Percentiles rank a stretch among this genome's conserved stretches.
These are phyloP conservation scores for Phaeosphaeriaceae sp. DNA, from an alignment of 2,329 filamentous ascomycete species.

Conservation along the genomic window DNA sequence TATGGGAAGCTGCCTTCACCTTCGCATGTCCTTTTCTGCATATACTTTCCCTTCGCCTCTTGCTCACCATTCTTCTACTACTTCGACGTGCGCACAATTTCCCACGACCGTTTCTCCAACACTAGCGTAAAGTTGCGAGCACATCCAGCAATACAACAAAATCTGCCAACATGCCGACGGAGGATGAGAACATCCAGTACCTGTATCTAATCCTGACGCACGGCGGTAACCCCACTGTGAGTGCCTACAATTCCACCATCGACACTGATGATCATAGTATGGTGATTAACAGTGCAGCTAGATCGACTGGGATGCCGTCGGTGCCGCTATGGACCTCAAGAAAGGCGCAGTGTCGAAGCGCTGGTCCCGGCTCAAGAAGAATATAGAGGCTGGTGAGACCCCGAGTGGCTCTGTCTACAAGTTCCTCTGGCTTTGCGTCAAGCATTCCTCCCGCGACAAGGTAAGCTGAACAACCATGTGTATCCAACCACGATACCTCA, in stretches of 20 bases:
- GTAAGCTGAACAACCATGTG: conserved; percentile 15
- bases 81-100: background rate
- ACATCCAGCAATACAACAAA: background rate
- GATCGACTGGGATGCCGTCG: conserved; percentile 42
- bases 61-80: background rate
- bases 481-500: background rate
- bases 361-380: conserved; percentile 42
- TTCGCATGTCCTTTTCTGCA: conserved; percentile 6
- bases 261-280: too few species aligned
- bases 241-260: conserved; percentile 1
- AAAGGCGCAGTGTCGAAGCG: conserved; percentile 36
- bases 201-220: conserved; percentile 40
- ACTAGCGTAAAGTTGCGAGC: background rate
- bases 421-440: conserved; percentile 40
- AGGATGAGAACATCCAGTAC: conserved; percentile 38
- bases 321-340: conserved; percentile 31
- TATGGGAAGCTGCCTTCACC: conserved; percentile 12
- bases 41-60: conserved; percentile 1
- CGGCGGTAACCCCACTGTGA: conserved; percentile 28
- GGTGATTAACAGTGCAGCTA: conserved; percentile 14
- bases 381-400: conserved; percentile 28
- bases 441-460: conserved; percentile 32
- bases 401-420: conserved; percentile 19
- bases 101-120: background rate
- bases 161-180: conserved; percentile 33